A percentile compares a stretch with the other conserved stretches of the same genome.
phyloP scores from a whole-genome alignment of 805 yeast genomes.

The Cyberlindnera mycetangii region DNA sequence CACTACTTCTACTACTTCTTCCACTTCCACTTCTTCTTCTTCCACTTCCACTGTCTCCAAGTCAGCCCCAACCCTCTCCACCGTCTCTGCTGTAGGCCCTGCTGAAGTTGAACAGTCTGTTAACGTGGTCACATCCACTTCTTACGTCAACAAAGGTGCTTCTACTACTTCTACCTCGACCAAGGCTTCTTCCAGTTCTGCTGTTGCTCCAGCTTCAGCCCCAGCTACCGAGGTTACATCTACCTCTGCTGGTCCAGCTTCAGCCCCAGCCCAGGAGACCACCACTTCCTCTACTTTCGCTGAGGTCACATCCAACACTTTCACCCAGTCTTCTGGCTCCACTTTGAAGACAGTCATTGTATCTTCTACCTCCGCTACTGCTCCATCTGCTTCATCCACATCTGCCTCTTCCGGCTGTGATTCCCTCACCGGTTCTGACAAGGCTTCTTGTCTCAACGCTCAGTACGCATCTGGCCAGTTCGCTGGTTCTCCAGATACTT shows the following conservation, averaged over 20 bases:
- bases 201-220: neutral
- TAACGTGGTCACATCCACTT: neutral
- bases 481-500: slow-evolving; percentile 39
- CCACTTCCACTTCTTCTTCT: slow-evolving; percentile 4
- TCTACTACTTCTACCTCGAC: neutral
- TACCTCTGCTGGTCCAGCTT: slow-evolving; percentile 6
- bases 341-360: slow-evolving; percentile 13
- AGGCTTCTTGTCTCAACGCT: slow-evolving; percentile 44
- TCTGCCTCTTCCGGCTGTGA: slow-evolving; percentile 30
- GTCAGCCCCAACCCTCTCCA: neutral
- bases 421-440: slow-evolving; percentile 35
- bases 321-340: slow-evolving; percentile 8
- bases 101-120: neutral
- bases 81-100: slow-evolving; percentile 6
- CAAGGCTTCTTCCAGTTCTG: neutral
- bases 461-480: slow-evolving; percentile 42
- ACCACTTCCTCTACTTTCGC: slow-evolving; percentile 3
- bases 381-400: slow-evolving; percentile 7
- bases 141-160: neutral
- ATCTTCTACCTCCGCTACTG: slow-evolving; percentile 7
- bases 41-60: slow-evolving; percentile 3
- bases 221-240: slow-evolving; percentile 5
- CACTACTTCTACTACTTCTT: neutral
- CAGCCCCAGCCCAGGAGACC: slow-evolving; percentile 1
- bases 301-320: slow-evolving; percentile 11